Conservation (phyloP, 106 monocot genomes). For the Platanthera guangdongensis region DNA sequence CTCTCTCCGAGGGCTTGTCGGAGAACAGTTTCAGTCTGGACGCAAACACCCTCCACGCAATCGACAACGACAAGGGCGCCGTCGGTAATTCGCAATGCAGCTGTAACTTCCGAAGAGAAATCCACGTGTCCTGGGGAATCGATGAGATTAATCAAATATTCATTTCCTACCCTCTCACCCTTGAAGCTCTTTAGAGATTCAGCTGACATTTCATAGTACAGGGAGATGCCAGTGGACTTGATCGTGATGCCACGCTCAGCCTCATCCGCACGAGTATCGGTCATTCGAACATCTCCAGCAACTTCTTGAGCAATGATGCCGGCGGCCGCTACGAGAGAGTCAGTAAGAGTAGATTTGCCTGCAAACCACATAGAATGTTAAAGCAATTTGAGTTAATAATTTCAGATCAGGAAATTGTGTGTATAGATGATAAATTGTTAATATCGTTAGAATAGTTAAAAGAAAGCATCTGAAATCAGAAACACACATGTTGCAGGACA, state of each 20-base stretch:
- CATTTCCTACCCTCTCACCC: conserved; percentile 35
- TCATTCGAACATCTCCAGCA: conserved; percentile 44
- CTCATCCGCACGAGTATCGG: conserved; percentile 42
- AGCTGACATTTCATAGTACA: conserved; percentile 34
- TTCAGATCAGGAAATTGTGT: not conserved
- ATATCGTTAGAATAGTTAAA: not conserved
- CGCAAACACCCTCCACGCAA: conserved; percentile 34
- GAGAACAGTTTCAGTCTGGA: conserved; percentile 40
- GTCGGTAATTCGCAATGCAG: conserved; percentile 40
- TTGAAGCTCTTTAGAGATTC: conserved; percentile 25
- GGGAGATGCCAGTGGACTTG: conserved; percentile 41
- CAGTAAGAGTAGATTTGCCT: conserved; percentile 43
- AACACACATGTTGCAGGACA: too few relatives aligned
- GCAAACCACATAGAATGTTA: conserved; percentile 8
- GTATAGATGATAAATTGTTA: not conserved
- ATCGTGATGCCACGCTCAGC: conserved; percentile 46
- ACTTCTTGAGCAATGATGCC: conserved; percentile 40
- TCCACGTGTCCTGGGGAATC: conserved; percentile 45
- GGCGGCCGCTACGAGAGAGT: conserved; percentile 44
- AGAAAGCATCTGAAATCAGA: too few relatives aligned
- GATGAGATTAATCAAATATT: conserved; percentile 41
- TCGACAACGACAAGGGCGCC: conserved; percentile 40
- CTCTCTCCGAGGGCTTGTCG: conserved; percentile 22
- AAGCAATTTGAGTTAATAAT: not conserved
- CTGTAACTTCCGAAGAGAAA: conserved; percentile 35